A percentile compares a stretch with the other conserved stretches of the same genome.
Evolutionary conservation across 2,329 filamentous ascomycete genomes (phyloP).

Genomic region (Cercospora sp.): DNA sequence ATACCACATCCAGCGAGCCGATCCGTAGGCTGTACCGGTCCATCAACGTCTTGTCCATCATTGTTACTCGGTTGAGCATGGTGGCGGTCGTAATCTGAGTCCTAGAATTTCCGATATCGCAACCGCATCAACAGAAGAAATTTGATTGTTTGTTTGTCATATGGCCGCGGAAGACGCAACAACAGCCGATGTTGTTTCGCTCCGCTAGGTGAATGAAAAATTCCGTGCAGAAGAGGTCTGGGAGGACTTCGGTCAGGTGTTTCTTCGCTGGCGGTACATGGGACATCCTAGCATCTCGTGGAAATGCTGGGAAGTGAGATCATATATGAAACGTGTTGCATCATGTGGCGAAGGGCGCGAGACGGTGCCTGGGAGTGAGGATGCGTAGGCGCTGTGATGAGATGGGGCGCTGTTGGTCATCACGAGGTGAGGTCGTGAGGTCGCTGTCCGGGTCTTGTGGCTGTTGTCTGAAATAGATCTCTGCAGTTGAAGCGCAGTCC

Average conservation of each 20-base stretch:
- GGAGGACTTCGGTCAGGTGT: constrained; percentile 12
- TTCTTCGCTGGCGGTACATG: not conserved
- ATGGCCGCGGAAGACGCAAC: not conserved
- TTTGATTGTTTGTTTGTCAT: not conserved
- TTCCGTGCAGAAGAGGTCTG: constrained; percentile 1
- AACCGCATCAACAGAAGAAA: not conserved
- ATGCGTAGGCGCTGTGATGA: too few species aligned
- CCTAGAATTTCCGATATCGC: not conserved
- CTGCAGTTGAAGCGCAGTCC: not conserved
- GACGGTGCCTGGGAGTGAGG: constrained; percentile 1
- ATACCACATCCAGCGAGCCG: not conserved
- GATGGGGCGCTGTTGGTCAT: not conserved
- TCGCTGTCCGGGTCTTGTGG: not conserved
- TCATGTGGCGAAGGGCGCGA: constrained; percentile 8
- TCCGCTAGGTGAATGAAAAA: not conserved
- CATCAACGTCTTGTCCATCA: not conserved
- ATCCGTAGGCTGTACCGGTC: not conserved
- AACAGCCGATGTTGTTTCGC: not conserved
- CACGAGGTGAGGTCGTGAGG: not conserved
- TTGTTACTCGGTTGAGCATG: not conserved
- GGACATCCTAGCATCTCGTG: constrained; percentile 13
- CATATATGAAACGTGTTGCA: constrained; percentile 8
- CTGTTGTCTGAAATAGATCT: not conserved
- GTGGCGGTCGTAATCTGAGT: not conserved
- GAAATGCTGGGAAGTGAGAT: constrained; percentile 9